Percentiles rank a stretch among this genome's conserved stretches.
Conservation (phyloP, 306 rosid genomes). For the Acacia crassicarpa region DNA sequence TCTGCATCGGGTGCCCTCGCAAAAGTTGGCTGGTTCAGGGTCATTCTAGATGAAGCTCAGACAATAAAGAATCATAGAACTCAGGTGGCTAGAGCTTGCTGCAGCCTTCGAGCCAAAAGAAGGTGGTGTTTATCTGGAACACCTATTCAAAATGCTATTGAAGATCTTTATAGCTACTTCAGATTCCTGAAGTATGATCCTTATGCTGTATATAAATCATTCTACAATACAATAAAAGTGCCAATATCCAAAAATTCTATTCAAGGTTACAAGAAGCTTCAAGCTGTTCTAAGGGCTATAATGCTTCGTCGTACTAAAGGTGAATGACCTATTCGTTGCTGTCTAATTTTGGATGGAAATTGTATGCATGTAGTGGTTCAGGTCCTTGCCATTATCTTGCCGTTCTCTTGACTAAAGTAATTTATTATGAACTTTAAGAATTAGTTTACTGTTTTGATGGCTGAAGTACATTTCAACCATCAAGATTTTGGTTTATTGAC, state of each 20-base stretch:
- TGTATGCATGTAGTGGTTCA: not conserved
- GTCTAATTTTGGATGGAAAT: constrained; percentile 9
- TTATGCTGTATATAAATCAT: constrained; percentile 85
- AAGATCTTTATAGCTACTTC: constrained; percentile 95
- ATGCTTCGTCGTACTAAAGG: constrained; percentile 99
- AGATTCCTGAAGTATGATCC: constrained; percentile 96
- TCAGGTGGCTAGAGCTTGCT: constrained; percentile 99
- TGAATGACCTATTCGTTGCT: constrained; percentile 30
- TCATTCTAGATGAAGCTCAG: constrained; percentile 97
- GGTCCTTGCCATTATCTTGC: constrained; percentile 13
- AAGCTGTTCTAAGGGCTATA: constrained; percentile 95
- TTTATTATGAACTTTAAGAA: not conserved
- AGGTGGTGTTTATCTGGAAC: constrained; percentile 99
- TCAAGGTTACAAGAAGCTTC: constrained; percentile 96
- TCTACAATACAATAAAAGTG: constrained; percentile 78
- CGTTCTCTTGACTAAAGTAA: constrained; percentile 14
- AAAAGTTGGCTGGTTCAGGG: constrained; percentile 93
- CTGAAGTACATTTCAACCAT: constrained; percentile 21
- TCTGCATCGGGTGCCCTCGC: constrained; percentile 78
- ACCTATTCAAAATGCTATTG: constrained; percentile 91
- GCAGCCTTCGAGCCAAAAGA: constrained; percentile 94
- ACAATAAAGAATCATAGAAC: constrained; percentile 97
- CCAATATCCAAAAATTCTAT: constrained; percentile 83
- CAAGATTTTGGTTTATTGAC: constrained; percentile 18
- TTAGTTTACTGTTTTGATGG: not conserved